Percentiles rank a stretch among this genome's conserved stretches.
These are phyloP conservation scores for Eucalyptus polybractea DNA, from an alignment of 345 rosid species.

Conservation along the genomic window DNA sequence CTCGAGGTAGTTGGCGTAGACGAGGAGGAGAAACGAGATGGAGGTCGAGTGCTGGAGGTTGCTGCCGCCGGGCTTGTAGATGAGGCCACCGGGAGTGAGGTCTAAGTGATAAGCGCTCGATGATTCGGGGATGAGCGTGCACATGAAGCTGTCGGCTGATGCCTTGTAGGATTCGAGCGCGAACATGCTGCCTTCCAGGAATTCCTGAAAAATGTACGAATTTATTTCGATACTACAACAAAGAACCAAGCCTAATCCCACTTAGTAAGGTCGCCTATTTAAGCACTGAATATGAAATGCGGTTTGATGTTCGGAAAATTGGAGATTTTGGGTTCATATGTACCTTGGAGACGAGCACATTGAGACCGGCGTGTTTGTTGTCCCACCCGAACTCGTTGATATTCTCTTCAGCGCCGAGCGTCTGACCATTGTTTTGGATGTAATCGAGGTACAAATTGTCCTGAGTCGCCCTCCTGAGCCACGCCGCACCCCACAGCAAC, in stretches of 20 bases:
- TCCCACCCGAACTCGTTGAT: constrained; percentile 97
- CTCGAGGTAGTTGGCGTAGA: constrained; percentile 69
- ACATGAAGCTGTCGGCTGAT: constrained; percentile 95
- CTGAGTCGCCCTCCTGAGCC: constrained; percentile 75
- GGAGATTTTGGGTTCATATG: neutral
- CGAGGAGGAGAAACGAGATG: constrained; percentile 77
- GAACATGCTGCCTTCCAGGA: constrained; percentile 48
- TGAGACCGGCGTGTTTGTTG: constrained; percentile 92
- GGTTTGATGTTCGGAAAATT: neutral
- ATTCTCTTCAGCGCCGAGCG: constrained; percentile 87
- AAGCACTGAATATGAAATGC: neutral
- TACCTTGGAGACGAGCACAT: constrained; percentile 88
- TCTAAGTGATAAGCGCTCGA: constrained; percentile 55
- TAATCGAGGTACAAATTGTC: constrained; percentile 52
- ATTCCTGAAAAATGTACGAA: constrained; percentile 23
- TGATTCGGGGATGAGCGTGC: constrained; percentile 72
- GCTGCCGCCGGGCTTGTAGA: constrained; percentile 97
- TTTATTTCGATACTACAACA: neutral
- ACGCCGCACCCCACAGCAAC: constrained; percentile 96
- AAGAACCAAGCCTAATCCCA: neutral
- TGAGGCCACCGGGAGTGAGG: constrained; percentile 76
- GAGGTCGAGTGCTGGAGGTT: constrained; percentile 90
- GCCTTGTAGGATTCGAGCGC: constrained; percentile 66
- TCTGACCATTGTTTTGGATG: constrained; percentile 63
- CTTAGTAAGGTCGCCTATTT: neutral